Conservation (phyloP, 305 asterid species). For the Rubia tinctorum region DNA sequence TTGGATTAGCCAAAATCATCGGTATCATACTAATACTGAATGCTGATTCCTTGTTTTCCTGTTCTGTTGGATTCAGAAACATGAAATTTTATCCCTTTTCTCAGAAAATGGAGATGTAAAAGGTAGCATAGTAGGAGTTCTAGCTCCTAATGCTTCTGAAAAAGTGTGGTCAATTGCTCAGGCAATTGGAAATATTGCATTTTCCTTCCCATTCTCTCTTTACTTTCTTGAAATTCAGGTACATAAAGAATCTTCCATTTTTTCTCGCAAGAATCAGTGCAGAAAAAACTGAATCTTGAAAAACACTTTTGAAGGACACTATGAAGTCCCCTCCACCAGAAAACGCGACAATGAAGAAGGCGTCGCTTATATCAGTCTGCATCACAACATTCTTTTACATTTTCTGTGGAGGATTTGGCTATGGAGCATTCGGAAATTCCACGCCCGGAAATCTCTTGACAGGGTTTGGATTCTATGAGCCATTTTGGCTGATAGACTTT, state of each 20-base stretch:
- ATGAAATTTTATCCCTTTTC: conserved; percentile 12
- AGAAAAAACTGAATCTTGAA: background rate
- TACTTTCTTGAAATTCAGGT: conserved; percentile 73
- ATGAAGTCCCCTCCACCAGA: conserved; percentile 61
- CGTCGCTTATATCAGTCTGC: conserved; percentile 45
- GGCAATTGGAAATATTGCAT: conserved; percentile 73
- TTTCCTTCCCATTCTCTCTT: conserved; percentile 69
- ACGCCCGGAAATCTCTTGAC: conserved; percentile 84
- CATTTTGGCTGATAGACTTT: conserved; percentile 76
- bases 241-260: conserved; percentile 6
- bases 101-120: conserved; percentile 77
- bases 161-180: conserved; percentile 66
- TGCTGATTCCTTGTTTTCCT: background rate
- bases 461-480: conserved; percentile 82
- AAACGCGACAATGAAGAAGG: conserved; percentile 63
- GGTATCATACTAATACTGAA: conserved; percentile 29
- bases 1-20: conserved; percentile 66
- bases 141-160: conserved; percentile 38
- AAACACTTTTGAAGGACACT: conserved; percentile 43
- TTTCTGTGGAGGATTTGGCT: conserved; percentile 83
- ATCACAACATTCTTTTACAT: conserved; percentile 57
- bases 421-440: conserved; percentile 81
- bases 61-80: background rate
- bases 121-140: conserved; percentile 66
- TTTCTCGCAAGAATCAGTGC: background rate